Evolutionary conservation across 306 rosid genomes (phyloP).

Genomic region (Mimosa pudica): DNA sequence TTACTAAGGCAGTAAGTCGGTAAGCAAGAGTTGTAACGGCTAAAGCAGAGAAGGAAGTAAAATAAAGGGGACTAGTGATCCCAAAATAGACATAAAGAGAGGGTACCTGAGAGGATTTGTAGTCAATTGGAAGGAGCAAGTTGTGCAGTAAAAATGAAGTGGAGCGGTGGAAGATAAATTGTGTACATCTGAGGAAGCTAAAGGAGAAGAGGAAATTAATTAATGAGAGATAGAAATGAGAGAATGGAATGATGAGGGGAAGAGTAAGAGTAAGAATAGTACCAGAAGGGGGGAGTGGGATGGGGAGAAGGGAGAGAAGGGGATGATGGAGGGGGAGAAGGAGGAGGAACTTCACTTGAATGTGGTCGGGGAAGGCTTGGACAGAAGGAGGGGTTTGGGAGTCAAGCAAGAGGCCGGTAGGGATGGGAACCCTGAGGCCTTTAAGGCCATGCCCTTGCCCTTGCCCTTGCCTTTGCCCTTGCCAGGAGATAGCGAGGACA

Average conservation of each 20-base stretch:
- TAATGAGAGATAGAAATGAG: too few relatives aligned
- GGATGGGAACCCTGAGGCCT: conserved; percentile 69
- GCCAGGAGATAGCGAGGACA: conserved; percentile 45
- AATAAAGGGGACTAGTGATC: neutral
- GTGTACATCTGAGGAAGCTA: conserved; percentile 54
- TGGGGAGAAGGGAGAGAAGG: conserved; percentile 29
- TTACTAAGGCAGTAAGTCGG: neutral
- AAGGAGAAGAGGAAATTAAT: neutral
- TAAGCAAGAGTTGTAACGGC: neutral
- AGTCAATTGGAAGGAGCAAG: conserved; percentile 66
- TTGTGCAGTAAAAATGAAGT: conserved; percentile 73
- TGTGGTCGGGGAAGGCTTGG: conserved; percentile 63
- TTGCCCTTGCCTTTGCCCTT: neutral
- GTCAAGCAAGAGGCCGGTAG: conserved; percentile 62
- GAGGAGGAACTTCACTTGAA: conserved; percentile 76
- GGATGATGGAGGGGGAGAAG: conserved; percentile 87
- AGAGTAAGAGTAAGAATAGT: too few relatives aligned
- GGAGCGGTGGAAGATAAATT: conserved; percentile 53
- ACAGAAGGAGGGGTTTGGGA: conserved; percentile 55
- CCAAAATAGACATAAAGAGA: neutral
- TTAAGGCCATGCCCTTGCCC: too few relatives aligned
- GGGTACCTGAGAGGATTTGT: conserved; percentile 62
- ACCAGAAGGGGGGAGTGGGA: too few relatives aligned
- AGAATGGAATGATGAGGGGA: too few relatives aligned
- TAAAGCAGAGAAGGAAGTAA: neutral